These are phyloP conservation scores for Xanthoconium stramineum DNA, from an alignment of 768 basidiomycete species.

Conservation along the genomic window DNA sequence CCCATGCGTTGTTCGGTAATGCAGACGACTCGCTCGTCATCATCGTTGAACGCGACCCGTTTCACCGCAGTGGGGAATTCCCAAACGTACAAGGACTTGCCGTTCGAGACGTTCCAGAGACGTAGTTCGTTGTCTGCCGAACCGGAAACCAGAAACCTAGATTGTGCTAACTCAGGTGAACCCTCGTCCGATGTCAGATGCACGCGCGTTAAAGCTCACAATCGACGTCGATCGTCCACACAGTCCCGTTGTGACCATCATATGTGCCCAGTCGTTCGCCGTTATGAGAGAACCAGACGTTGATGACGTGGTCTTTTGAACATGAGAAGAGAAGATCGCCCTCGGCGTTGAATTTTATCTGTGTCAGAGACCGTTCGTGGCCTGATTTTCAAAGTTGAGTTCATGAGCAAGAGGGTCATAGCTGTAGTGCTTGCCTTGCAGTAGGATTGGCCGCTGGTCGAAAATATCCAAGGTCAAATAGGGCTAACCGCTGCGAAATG, in stretches of 20 bases:
- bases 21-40: slow-evolving; percentile 79
- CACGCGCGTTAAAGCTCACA: slow-evolving; percentile 49
- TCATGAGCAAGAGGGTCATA: slow-evolving; percentile 1
- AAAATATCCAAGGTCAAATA: neutral
- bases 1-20: slow-evolving; percentile 99
- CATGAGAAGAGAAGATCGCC: slow-evolving; percentile 95
- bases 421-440: slow-evolving; percentile 49
- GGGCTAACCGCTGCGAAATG: neutral
- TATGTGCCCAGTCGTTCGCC: slow-evolving; percentile 97
- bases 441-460: slow-evolving; percentile 64
- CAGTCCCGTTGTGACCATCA: slow-evolving; percentile 90
- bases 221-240: slow-evolving; percentile 97
- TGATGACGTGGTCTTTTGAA: slow-evolving; percentile 93
- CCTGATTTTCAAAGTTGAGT: slow-evolving; percentile 45
- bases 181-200: neutral
- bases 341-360: slow-evolving; percentile 96
- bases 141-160: slow-evolving; percentile 84
- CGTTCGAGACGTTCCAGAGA: slow-evolving; percentile 85
- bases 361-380: slow-evolving; percentile 95
- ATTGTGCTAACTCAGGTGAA: slow-evolving; percentile 53
- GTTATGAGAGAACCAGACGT: slow-evolving; percentile 97
- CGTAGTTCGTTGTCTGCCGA: slow-evolving; percentile 92
- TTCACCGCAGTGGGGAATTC: slow-evolving; percentile 99
- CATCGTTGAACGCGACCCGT: slow-evolving; percentile 87
- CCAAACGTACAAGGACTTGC: slow-evolving; percentile 93